These are phyloP conservation scores for Stephanodiscus minutulus DNA, from an alignment of 108 stramenopile species.

Conservation along the genomic window DNA sequence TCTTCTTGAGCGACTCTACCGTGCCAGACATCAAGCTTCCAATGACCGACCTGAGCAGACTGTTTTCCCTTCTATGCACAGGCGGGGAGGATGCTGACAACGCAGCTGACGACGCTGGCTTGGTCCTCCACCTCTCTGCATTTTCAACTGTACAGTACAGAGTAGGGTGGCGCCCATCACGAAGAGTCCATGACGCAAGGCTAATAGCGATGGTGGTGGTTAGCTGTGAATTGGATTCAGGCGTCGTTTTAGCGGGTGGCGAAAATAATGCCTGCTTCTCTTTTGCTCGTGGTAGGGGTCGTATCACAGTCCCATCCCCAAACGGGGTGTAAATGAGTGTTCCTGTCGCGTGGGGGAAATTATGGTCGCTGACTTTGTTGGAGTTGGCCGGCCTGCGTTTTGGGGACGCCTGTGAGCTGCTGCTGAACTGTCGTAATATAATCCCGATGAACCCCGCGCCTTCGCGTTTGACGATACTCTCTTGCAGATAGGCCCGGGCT, in stretches of 20 bases:
- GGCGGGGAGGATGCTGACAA: conserved; percentile 10
- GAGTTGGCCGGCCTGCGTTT: conserved; percentile 30
- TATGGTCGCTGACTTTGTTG: conserved; percentile 30
- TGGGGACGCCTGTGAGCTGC: conserved; percentile 27
- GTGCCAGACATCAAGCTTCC: conserved; percentile 64
- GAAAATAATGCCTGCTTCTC: conserved; percentile 7
- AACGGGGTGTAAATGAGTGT: conserved; percentile 69
- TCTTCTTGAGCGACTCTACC: conserved; percentile 52
- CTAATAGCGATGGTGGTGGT: conserved; percentile 63
- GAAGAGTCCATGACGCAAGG: conserved; percentile 73
- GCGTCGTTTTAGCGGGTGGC: neutral
- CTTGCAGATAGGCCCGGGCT: conserved; percentile 71
- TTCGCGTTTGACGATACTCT: conserved; percentile 54
- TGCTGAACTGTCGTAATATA: conserved; percentile 51
- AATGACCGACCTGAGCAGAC: conserved; percentile 64
- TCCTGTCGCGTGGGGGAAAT: conserved; percentile 66
- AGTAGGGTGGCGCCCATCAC: conserved; percentile 70
- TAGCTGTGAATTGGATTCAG: conserved; percentile 8
- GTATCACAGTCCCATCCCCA: conserved; percentile 66
- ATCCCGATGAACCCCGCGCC: conserved; percentile 64
- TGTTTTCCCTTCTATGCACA: conserved; percentile 44
- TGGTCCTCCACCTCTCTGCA: conserved; percentile 73
- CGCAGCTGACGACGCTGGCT: conserved; percentile 13
- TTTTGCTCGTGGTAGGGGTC: conserved; percentile 37
- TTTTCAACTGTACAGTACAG: conserved; percentile 76